Base-by-base conservation (phyloP, 176 grass and related monocot species). In the Carex pumila region DNA sequence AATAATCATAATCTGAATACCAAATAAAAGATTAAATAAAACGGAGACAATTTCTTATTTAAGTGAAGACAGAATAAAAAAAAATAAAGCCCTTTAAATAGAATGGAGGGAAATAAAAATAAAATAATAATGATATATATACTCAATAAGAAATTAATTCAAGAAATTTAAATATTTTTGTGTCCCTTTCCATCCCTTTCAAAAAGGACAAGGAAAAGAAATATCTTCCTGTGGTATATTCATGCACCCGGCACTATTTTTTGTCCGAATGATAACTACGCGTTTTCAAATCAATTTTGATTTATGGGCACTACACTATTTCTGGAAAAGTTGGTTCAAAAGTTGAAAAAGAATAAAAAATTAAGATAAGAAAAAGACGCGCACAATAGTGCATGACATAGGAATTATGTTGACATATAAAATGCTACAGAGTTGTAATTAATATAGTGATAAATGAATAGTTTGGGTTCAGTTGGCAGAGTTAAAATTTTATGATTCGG, bases 151-250 rank as follows among this genome's bases (percentile, higher is more conserved):
- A 25, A 25, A 25, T 25, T 25, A 25, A 7, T 54, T 76, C 3
- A 52, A 6, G 17, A 7, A 71, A 17, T 12, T 34, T 12, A 61
- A 61, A 34, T 59, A 59, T 61, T 61, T 34, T 21, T 19, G n/a
- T 14, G 45, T 83, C 80, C 18, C 12, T 83, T 64, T 83, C 80
- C 18, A 83, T 53, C 62, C 25, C 31, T 83, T 83, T 83, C 80
- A 83, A 2, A 2, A 47, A 67, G 6, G 61, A 83, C 52, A 82
- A 66, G 59, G 34, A 62, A 81, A 67, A 6, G 10, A 45, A 53
- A 22, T 83, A 62, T 67, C 60, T 67, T 65, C 15, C 2, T 54
- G 22, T 49, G 12, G 15, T 50, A 45, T 22, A 54, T 43, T 67
- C 61, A 65, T 52, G 19, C 21, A 3, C 37, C 10, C 49, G 21